Conservation (phyloP, 2,329 filamentous ascomycete genomes). For the Clonostachys solani region DNA sequence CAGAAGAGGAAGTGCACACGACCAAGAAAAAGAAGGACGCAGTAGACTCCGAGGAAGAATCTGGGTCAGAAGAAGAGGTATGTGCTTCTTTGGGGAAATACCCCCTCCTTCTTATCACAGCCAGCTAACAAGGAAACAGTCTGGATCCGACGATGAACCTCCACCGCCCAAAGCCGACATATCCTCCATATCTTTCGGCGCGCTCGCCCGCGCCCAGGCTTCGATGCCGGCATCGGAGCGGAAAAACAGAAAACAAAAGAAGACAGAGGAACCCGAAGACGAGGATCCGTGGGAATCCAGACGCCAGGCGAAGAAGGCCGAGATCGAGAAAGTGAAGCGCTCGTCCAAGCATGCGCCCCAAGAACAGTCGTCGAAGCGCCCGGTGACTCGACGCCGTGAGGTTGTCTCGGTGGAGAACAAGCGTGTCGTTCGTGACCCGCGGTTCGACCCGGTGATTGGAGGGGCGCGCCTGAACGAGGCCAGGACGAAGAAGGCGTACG, state of each 20-base stretch:
- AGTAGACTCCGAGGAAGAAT: constrained; percentile 5
- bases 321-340: constrained; percentile 19
- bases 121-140: not conserved
- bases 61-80: constrained; percentile 18
- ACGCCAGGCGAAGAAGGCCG: constrained; percentile 19
- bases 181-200: constrained; percentile 76
- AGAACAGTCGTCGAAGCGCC: constrained; percentile 75
- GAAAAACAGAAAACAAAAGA: constrained; percentile 22
- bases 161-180: constrained; percentile 33
- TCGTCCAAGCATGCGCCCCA: constrained; percentile 85
- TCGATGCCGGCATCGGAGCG: constrained; percentile 40
- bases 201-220: constrained; percentile 82
- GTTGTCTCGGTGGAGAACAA: constrained; percentile 47
- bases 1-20: constrained; percentile 18
- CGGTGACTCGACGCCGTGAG: constrained; percentile 76
- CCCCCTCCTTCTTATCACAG: not conserved
- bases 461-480: constrained; percentile 44
- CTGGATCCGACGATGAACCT: constrained; percentile 18
- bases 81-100: not conserved
- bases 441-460: constrained; percentile 66
- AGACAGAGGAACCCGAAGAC: constrained; percentile 9
- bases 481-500: constrained; percentile 68
- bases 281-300: constrained; percentile 18
- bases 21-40: constrained; percentile 19
- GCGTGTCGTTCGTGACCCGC: constrained; percentile 69